Conservation (phyloP, 1,139 yeast species). For the Hemisphaericaspora xylanilytica region DNA sequence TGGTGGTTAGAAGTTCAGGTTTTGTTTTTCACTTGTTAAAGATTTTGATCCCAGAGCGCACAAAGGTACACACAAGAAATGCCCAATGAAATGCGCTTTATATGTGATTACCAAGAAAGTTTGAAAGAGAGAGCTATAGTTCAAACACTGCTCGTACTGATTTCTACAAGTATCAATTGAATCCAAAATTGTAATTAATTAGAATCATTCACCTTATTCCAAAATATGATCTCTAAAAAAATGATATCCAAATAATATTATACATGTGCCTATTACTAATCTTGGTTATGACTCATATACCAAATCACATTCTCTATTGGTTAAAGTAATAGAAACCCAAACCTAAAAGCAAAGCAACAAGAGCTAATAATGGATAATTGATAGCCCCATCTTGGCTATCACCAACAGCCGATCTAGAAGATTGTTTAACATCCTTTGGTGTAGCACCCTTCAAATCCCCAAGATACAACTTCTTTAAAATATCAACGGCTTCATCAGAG, state of each 20-base stretch:
- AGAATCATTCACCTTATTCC: too few species aligned
- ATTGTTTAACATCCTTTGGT: neutral
- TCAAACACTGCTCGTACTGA: too few species aligned
- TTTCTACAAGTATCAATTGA: too few species aligned
- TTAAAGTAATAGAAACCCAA: slow-evolving; percentile 3
- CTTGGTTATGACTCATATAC: neutral
- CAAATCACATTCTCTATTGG: slow-evolving; percentile 1
- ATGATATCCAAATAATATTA: neutral
- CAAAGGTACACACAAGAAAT: too few species aligned
- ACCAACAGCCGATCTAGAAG: neutral
- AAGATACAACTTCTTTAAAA: slow-evolving; percentile 62
- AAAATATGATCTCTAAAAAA: too few species aligned
- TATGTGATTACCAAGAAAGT: too few species aligned
- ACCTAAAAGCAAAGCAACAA: slow-evolving; percentile 1
- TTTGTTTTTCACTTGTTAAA: too few species aligned
- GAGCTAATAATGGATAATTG: slow-evolving; percentile 23
- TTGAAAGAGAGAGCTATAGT: too few species aligned
- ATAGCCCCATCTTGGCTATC: slow-evolving; percentile 26
- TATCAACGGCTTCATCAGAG: slow-evolving; percentile 85
- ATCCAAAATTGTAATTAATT: too few species aligned
- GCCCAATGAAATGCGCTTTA: too few species aligned
- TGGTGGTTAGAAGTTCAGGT: too few species aligned
- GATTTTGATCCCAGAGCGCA: too few species aligned
- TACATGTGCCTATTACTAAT: neutral
- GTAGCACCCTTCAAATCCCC: slow-evolving; percentile 56